A percentile compares a stretch with the other conserved stretches of the same genome.
These are phyloP conservation scores for Forsythia viridissima DNA, from an alignment of 257 asterid species.

Conservation along the genomic window DNA sequence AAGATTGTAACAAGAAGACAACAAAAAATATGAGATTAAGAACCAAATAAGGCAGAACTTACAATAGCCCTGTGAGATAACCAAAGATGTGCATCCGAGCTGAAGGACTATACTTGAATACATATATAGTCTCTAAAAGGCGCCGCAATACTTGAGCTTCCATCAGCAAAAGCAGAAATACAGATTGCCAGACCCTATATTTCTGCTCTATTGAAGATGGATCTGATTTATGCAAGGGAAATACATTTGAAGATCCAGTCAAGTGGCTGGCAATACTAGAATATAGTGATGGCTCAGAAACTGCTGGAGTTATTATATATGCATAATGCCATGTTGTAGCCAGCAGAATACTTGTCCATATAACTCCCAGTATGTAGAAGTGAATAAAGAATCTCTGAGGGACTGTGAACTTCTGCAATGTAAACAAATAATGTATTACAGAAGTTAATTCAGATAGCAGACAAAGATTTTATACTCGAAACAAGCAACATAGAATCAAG, in stretches of 20 bases:
- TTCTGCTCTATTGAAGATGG: constrained; percentile 36
- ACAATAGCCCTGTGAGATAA: constrained; percentile 72
- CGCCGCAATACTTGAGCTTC: constrained; percentile 80
- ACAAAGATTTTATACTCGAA: neutral
- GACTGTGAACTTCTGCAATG: constrained; percentile 66
- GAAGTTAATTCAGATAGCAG: constrained; percentile 1
- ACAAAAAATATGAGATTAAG: neutral
- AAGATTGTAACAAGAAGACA: neutral
- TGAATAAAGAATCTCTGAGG: constrained; percentile 85
- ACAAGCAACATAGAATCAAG: neutral
- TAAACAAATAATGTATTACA: constrained; percentile 5
- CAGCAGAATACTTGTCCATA: constrained; percentile 72
- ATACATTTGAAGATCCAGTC: constrained; percentile 61
- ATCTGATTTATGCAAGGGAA: constrained; percentile 38
- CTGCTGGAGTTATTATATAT: constrained; percentile 36
- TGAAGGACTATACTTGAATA: constrained; percentile 77
- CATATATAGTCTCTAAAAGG: constrained; percentile 75
- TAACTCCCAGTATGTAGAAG: constrained; percentile 67
- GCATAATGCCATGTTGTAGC: constrained; percentile 74
- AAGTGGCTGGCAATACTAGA: constrained; percentile 65
- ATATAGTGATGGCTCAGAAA: constrained; percentile 46
- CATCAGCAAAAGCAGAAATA: constrained; percentile 78
- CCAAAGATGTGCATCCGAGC: constrained; percentile 86
- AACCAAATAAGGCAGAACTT: constrained; percentile 35
- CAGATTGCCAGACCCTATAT: constrained; percentile 57